Conservation (phyloP, 805 yeast genomes). For the Metschnikowia anglica region DNA sequence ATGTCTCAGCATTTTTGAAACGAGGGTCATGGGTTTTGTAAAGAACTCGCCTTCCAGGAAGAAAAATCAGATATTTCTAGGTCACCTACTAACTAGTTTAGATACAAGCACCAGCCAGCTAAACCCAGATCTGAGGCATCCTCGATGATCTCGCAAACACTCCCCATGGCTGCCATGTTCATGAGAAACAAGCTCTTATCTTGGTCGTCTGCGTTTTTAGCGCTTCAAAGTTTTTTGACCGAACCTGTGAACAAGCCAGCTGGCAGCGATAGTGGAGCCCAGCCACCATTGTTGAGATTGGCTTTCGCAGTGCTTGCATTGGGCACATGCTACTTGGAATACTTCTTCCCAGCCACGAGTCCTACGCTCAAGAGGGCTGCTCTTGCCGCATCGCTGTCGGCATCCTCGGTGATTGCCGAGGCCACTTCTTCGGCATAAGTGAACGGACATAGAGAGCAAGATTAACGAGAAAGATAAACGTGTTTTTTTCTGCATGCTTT, state of each 20-base stretch:
- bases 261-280: conserved; percentile 26
- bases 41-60: not conserved
- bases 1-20: conserved; percentile 9
- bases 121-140: conserved; percentile 47
- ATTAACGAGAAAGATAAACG: not conserved
- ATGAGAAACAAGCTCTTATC: conserved; percentile 54
- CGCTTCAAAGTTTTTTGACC: conserved; percentile 48
- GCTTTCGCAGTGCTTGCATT: conserved; percentile 48
- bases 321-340: conserved; percentile 54
- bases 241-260: conserved; percentile 39
- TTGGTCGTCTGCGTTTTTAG: conserved; percentile 55
- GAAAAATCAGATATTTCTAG: not conserved
- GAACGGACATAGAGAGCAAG: not conserved
- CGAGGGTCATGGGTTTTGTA: not conserved
- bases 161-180: conserved; percentile 71
- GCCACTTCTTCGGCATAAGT: conserved; percentile 14
- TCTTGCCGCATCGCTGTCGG: conserved; percentile 13
- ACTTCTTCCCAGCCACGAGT: conserved; percentile 45
- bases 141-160: conserved; percentile 51
- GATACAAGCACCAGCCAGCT: conserved; percentile 51
- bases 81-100: conserved; percentile 21
- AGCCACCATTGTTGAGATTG: conserved; percentile 50
- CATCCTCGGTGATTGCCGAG: conserved; percentile 15
- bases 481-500: not conserved
- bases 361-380: conserved; percentile 30